Base-by-base conservation (phyloP, 2,329 filamentous ascomycete genomes). In the Scopulariopsis brevicaulis region DNA sequence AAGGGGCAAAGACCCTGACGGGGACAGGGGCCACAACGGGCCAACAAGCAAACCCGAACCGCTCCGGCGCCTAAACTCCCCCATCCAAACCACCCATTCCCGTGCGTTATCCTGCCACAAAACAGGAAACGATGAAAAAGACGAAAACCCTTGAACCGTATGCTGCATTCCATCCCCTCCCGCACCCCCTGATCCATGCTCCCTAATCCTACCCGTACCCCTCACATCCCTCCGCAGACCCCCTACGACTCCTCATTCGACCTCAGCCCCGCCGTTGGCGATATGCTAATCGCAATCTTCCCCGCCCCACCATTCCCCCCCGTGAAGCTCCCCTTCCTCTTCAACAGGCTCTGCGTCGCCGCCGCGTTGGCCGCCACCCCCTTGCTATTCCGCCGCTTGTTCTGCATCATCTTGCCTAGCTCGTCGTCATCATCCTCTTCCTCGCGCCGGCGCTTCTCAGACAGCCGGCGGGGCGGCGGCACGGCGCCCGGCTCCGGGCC, bases 341-440 rank as follows among this genome's bases (percentile, higher is more conserved):
- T 65, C 11, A 71, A 65, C 32, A 57, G 28, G 11, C 43, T 40
- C 57, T 48, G 50, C 53, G 40, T 48, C 52, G 37, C 77, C 52
- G 37, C 77, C 68, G 60, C 69, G 66, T 51, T 65, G 64, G 32
- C 62, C 63, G 53, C 74, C 2, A 74, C 74, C 8, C 81, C 79
- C 58, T 73, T 77, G 67, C 79, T 84, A 64, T 81, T 85, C 43
- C 83, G 79, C 48, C 83, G 77, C 66, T 85, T 86, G 66, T 76
- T 76, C 54, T 81, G 75, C 62, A 89, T 84, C 64, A 96, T 78
- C 71, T 94, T 96, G 58, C 85, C 85, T n/a, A 97, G 74, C 66
- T 93, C 90, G 63, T 96, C 92, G 58, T 96, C 92, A 53, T 96
- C 93, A n/a, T 74, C 72, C 61, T 96, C 90, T 59, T 96, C 93